Evolutionary conservation across 2,329 filamentous ascomycete species (phyloP), one percentile per base, ranked within the genome.

Genomic region (Neopestalotiopsis rosae): DNA sequence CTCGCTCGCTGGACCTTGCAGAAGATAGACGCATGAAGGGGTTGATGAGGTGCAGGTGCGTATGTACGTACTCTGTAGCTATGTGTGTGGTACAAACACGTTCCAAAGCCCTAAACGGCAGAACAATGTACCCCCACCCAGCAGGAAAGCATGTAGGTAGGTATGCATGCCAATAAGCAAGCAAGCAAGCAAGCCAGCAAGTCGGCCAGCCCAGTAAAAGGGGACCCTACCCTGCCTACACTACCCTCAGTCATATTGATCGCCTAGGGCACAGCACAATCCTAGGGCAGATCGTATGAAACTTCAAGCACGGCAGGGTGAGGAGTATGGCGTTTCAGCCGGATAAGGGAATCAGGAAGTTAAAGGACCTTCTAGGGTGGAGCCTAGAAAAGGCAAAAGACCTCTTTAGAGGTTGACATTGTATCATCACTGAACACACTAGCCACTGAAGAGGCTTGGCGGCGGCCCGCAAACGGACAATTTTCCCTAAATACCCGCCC

Each of bases 221-320:
- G 34, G 34, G 34, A 38, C 10, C 34, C 34, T 6, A 38, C 10
- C 34, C 34, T 10, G 6, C 34, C 34, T 7, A 38, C 34, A 7
- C 13, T 14, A 7, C 17, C 49, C 49, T n/a, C 49, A 20, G 13
- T 40, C 59, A 62, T 40, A 38, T 34, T 62, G 30, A 62, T 62
- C 59, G n/a, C n/a, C 30, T 62, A 34, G 17, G 30, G 17, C 49
- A 24, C 57, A 14, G 14, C n/a, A 6, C 24, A 17, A 64, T 32
- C 61, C 61, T 12, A 20, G 61, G 20, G 61, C 38, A 64, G 61
- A 64, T 64, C 61, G 30, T 64, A 45, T 64, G 40, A 64, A 49
- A 45, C 61, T 52, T 64, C 42, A 52, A 32, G 61, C 45, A 52
- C 45, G 61, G 34, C 40, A 49, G 40, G 61, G 40, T 64, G 20